Percentiles rank a stretch among this genome's conserved stretches.
phyloP scores from a whole-genome alignment of 305 asterid genomes.

The Rubia peregrina region DNA sequence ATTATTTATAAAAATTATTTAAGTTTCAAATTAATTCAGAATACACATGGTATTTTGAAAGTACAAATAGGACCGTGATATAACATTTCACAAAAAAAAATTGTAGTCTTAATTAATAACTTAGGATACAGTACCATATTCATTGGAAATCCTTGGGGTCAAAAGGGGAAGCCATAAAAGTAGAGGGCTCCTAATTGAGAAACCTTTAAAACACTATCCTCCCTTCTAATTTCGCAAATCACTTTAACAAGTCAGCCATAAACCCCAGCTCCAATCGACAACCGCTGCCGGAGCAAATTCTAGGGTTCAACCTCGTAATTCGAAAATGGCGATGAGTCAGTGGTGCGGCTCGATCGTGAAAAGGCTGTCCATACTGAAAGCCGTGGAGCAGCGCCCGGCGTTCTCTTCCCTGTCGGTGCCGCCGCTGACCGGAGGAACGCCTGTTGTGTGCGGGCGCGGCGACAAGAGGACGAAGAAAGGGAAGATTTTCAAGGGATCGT shows the following conservation, averaged over 20 bases:
- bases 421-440: slow-evolving; percentile 23
- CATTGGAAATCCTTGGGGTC: neutral
- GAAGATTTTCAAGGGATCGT: slow-evolving; percentile 80
- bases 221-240: neutral
- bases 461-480: slow-evolving; percentile 87
- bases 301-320: slow-evolving; percentile 37
- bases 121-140: neutral
- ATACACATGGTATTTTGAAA: no score
- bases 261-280: neutral
- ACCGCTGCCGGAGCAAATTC: neutral
- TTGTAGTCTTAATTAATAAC: neutral
- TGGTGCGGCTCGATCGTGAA: slow-evolving; percentile 41
- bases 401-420: slow-evolving; percentile 44
- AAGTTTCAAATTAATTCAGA: no score
- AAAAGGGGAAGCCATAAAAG: neutral
- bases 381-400: slow-evolving; percentile 37
- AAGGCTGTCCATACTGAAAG: slow-evolving; percentile 25
- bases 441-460: slow-evolving; percentile 79
- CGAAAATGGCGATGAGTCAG: slow-evolving; percentile 48
- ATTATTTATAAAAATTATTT: no score
- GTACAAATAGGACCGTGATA: no score
- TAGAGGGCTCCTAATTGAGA: neutral
- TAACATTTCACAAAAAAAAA: no score
- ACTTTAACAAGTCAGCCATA: neutral
- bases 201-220: neutral